These are phyloP conservation scores for Onygenales sp. DNA, from an alignment of 2,329 filamentous ascomycete species.

Conservation along the genomic window DNA sequence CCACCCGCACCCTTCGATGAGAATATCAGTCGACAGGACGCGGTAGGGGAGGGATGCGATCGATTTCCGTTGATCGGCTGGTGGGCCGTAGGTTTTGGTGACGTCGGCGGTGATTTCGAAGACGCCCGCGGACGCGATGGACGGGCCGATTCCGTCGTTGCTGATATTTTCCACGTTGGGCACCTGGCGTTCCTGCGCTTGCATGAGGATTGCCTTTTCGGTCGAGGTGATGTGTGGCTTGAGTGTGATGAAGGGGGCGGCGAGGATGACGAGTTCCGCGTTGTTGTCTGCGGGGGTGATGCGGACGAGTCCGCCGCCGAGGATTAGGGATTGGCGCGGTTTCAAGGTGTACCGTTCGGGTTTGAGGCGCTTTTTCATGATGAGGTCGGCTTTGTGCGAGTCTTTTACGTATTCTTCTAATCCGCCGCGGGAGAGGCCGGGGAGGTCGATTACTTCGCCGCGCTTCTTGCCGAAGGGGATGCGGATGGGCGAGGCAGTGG, in stretches of 20 bases:
- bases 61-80: constrained; percentile 56
- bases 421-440: constrained; percentile 66
- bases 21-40: constrained; percentile 69
- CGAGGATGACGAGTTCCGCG: constrained; percentile 56
- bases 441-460: constrained; percentile 88
- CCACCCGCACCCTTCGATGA: constrained; percentile 91
- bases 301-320: constrained; percentile 78
- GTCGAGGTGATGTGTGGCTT: constrained; percentile 67
- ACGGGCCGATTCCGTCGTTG: constrained; percentile 46
- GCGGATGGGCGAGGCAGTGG: constrained; percentile 88
- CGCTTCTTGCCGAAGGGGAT: constrained; percentile 78
- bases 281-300: constrained; percentile 50
- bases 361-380: constrained; percentile 68
- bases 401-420: constrained; percentile 63
- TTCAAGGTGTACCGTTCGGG: constrained; percentile 67
- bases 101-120: constrained; percentile 74
- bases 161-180: constrained; percentile 54
- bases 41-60: constrained; percentile 60
- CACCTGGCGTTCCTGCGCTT: constrained; percentile 52
- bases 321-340: constrained; percentile 66
- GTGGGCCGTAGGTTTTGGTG: constrained; percentile 67
- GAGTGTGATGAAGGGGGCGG: constrained; percentile 81
- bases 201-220: constrained; percentile 66
- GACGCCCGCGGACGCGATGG: constrained; percentile 60
- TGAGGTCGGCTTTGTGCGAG: constrained; percentile 54